Conservation (phyloP, 257 asterid species). For the Asclepias syriaca region DNA sequence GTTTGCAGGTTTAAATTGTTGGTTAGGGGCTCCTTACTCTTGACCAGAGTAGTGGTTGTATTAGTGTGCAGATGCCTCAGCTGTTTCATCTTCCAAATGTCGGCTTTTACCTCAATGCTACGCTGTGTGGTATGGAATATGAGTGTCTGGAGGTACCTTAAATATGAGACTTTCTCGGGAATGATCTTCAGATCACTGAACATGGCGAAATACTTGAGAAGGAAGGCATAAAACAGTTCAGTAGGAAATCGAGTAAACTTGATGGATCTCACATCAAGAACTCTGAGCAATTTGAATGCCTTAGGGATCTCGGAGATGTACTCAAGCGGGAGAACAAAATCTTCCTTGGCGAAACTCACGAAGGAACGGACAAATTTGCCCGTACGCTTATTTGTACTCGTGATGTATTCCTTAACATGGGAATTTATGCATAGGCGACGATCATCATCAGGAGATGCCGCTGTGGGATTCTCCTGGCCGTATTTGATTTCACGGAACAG, state of each 20-base stretch:
- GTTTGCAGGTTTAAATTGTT: no score
- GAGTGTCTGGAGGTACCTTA: no score
- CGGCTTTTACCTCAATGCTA: no score
- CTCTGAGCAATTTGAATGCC: conserved; percentile 13
- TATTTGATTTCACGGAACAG: conserved; percentile 14
- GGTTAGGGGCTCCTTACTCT: no score
- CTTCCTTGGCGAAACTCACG: conserved; percentile 9
- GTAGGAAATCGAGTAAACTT: conserved; percentile 21
- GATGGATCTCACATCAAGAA: conserved; percentile 11
- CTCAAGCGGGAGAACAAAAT: not conserved
- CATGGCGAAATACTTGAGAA: no score
- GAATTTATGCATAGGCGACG: conserved; percentile 20
- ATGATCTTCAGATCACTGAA: no score
- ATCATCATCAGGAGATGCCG: not conserved
- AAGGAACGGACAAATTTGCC: conserved; percentile 17
- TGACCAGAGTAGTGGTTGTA: no score
- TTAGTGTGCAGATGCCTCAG: no score
- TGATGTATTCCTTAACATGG: conserved; percentile 1
- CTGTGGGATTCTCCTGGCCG: not conserved
- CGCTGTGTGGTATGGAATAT: no score
- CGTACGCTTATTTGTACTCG: not conserved
- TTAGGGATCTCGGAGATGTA: not conserved
- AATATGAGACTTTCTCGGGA: no score
- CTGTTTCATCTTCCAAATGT: no score
- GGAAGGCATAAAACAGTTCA: no score